Evolutionary conservation across 495 filamentous ascomycete species (phyloP).

Genomic region (Oidiodendron maius): DNA sequence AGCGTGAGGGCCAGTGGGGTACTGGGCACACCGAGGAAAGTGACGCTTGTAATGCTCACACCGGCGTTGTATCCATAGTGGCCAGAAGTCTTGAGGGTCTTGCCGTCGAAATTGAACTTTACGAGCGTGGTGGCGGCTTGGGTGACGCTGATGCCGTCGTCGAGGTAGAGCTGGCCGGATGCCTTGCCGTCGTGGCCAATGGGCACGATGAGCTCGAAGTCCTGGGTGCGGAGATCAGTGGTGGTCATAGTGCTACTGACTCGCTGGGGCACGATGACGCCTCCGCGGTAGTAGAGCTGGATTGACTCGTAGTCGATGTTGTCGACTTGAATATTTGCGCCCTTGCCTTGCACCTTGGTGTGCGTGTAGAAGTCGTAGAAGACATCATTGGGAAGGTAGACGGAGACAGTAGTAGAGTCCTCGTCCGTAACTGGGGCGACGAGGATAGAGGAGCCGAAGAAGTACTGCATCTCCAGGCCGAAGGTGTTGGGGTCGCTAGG

Average conservation of each 20-base stretch:
- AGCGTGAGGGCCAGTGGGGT: conserved; percentile 8
- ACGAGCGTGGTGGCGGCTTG: conserved; percentile 43
- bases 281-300: conserved; percentile 84
- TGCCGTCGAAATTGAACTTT: conserved; percentile 45
- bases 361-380: conserved; percentile 96
- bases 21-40: conserved; percentile 37
- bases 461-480: conserved; percentile 85
- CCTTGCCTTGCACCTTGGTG: conserved; percentile 59
- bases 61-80: conserved; percentile 34
- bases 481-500: conserved; percentile 79
- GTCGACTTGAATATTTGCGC: conserved; percentile 67
- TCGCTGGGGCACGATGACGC: conserved; percentile 79
- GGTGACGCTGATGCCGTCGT: conserved; percentile 67
- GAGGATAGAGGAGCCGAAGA: conserved; percentile 75
- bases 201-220: conserved; percentile 83
- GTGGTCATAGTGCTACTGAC: conserved; percentile 78
- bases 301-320: conserved; percentile 67
- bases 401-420: conserved; percentile 56
- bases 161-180: conserved; percentile 77
- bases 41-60: conserved; percentile 49
- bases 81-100: conserved; percentile 44
- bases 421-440: conserved; percentile 79
- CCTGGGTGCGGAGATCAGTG: conserved; percentile 78
- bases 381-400: conserved; percentile 79
- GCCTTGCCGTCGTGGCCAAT: conserved; percentile 64